Conservation (phyloP, 345 rosid genomes). For the Physaria fendleri region DNA sequence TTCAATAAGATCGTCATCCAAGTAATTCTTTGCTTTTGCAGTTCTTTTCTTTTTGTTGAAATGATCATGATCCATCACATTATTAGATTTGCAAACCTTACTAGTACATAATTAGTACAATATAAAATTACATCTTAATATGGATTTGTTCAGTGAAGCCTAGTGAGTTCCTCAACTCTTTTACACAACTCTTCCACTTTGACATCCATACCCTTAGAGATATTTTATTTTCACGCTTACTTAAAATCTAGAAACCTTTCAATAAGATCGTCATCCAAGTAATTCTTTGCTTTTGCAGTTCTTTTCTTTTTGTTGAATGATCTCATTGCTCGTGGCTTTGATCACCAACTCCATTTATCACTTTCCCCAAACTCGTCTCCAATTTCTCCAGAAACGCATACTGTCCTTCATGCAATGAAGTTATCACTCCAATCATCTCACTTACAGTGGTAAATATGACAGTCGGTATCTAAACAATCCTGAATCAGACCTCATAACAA, state of each 20-base stretch:
- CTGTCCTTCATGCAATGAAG: conserved; percentile 80
- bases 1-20: conserved; percentile 85
- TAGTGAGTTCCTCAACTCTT: conserved; percentile 82
- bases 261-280: conserved; percentile 79
- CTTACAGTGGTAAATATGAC: conserved; percentile 79
- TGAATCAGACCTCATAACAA: conserved; percentile 90
- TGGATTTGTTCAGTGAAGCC: conserved; percentile 56
- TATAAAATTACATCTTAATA: no score
- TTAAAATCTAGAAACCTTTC: conserved; percentile 79
- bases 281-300: conserved; percentile 69
- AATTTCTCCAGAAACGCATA: conserved; percentile 73
- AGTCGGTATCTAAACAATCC: conserved; percentile 81
- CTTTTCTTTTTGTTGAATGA: conserved; percentile 84
- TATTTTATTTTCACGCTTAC: conserved; percentile 77
- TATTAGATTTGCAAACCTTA: no score
- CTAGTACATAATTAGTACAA: no score
- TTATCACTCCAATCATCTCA: conserved; percentile 88
- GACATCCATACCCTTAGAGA: conserved; percentile 55
- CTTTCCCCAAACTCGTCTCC: conserved; percentile 67
- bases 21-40: conserved; percentile 63
- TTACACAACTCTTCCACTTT: conserved; percentile 79
- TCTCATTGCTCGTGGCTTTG: conserved; percentile 89
- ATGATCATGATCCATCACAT: no score
- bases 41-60: conserved; percentile 83
- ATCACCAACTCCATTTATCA: conserved; percentile 94